A percentile compares a stretch with the other conserved stretches of the same genome.
phyloP scores from a whole-genome alignment of 2,329 filamentous ascomycete genomes.

The Taxawa tesnikishii region DNA sequence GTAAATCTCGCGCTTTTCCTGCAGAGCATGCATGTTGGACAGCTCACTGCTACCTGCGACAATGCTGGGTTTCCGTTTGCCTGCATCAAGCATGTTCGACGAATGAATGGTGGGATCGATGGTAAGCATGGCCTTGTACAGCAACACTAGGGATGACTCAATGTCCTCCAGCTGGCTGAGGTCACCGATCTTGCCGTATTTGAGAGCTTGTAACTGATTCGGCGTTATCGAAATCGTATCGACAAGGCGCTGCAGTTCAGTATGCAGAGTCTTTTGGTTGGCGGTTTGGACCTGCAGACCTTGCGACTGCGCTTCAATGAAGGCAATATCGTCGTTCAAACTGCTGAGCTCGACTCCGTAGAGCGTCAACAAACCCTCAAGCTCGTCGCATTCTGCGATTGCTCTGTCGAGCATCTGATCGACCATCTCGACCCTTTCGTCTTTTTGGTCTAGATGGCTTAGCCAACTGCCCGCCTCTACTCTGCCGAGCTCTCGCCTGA shows the following conservation, averaged over 20 bases:
- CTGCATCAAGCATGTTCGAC: constrained; percentile 44
- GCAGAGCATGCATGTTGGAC: constrained; percentile 81
- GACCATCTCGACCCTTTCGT: constrained; percentile 78
- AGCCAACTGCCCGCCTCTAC: constrained; percentile 91
- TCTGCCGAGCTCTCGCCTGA: constrained; percentile 78
- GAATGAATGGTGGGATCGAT: constrained; percentile 72
- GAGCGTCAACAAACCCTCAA: constrained; percentile 85
- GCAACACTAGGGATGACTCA: constrained; percentile 61
- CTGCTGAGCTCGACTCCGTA: constrained; percentile 93
- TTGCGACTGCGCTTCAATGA: constrained; percentile 94
- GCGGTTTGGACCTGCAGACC: constrained; percentile 94
- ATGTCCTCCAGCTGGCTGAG: constrained; percentile 61
- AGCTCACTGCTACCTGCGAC: constrained; percentile 56
- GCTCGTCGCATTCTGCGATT: constrained; percentile 90
- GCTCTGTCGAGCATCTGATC: constrained; percentile 76
- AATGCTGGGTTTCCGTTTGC: constrained; percentile 44
- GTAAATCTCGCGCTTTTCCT: constrained; percentile 90
- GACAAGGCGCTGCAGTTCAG: constrained; percentile 78
- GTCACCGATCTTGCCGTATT: constrained; percentile 60
- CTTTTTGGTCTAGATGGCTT: constrained; percentile 69
- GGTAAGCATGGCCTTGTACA: constrained; percentile 87
- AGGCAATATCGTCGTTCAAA: constrained; percentile 87
- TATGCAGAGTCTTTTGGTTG: constrained; percentile 88
- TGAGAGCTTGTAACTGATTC: constrained; percentile 61
- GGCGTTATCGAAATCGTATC: constrained; percentile 81